Base-by-base conservation (phyloP, 1,139 yeast genomes). In the Taiozyma sp. region DNA sequence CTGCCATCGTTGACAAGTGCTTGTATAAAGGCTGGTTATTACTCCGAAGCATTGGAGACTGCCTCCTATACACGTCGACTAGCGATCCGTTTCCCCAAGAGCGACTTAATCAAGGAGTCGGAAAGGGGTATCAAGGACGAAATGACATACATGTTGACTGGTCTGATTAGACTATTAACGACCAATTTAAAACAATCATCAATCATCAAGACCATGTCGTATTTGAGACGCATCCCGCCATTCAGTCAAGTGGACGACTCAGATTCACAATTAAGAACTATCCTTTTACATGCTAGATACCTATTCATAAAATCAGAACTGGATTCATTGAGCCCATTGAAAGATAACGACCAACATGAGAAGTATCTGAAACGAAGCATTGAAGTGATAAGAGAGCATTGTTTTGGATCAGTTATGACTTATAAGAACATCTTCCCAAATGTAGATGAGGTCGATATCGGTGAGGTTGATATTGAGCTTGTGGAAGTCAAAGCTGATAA, bases 1-100 rank as follows among this genome's bases (percentile, higher is more conserved):
- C 71, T 93, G 34, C 98, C 98, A 0, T 77, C 95, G 2, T 68
- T 91, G 48, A 83, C 95, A 42, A 77, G 82, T 50, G 81, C 91
- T n/a, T 88, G 97, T 67, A 88, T 90, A 7, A 74, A 81, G 48
- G 86, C 87, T 49, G 97, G 97, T 0, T 88, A 88, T 63, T 93
- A 90, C 64, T 88, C 90, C 42, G 97, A 90, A 61, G 90, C 97
- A 7, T 76, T 91, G 39, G 96, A 88, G 58, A 79, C 88, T 19
- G 83, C 89, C 19, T 77, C 85, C 44, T 81, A 87, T 62, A 80
- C 87, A 0, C 79, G 83, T 54, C 75, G 95, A 47, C 71, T 91
- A 41, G 72, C 76, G 1, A 78, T 83, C 26, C 73, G 95, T 51
- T 91, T 85, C 65, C 88, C 89, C 2, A 78, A 79, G 41, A 71